Evolutionary conservation across 2,329 filamentous ascomycete genomes (phyloP), one percentile per base, ranked within the genome.

Genomic region (Pyrenophora teres): DNA sequence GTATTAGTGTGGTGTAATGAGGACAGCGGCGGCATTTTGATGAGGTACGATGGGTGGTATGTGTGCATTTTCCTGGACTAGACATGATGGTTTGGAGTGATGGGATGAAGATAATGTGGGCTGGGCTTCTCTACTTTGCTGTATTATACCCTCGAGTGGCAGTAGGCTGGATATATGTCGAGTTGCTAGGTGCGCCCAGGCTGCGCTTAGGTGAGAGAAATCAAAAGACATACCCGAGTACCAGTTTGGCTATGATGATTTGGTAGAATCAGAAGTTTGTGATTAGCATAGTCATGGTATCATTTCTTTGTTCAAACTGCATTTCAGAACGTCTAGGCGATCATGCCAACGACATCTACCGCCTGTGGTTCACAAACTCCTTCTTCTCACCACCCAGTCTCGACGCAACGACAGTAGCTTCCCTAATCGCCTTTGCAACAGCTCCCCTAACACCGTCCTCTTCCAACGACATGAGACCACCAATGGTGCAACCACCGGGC

Each of bases 401-500:
- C 59, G 84, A 84, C 13, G 88, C 88, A 39, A 90, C 84, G 40
- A 85, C 81, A 3, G 87, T 86, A 10, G 88, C 86, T 71, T 91
- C 87, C 46, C 87, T 79, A 12, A 92, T 83, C 2, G 88, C 88
- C 63, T 83, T 82, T 1, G 86, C 80, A 15, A 92, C 80, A 0
- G 81, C 82, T 4, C 87, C 87, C 60, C 88, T 81, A 6, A 90
- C 83, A 7, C 81, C 77, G 8, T 86, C 87, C 65, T 93, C 88
- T 72, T 93, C 89, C 6, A 93, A 75, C 4, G 88, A 85, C 63
- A 90, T 70, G 43, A 92, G 72, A 0, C 89, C 90, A 2, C 84
- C 86, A 56, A 92, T 90, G 4, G 88, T 92, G 73, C 88, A 92
- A 1, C 89, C 89, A 4, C 87, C 89, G 0, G 89, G 88, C 1